Base-by-base conservation (phyloP, 2,329 filamentous ascomycete genomes). In the Aspergillus vadensis region DNA sequence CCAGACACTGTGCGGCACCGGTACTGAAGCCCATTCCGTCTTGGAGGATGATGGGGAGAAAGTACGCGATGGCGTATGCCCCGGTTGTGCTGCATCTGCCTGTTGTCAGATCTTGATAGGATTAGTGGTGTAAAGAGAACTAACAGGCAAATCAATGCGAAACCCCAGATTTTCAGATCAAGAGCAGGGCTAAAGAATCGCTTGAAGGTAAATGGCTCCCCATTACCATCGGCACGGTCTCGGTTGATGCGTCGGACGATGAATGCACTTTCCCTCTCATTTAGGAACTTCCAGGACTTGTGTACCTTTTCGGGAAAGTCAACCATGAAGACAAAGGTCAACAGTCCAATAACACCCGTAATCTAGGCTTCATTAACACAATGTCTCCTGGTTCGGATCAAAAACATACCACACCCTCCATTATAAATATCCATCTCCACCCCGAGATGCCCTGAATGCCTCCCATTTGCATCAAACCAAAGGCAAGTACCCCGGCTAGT, bases 11-110 rank as follows among this genome's bases (percentile, higher is more conserved):
- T 0, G 89, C 80, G 51, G 79, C 80, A 14, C 82, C 87, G 10
- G 87, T 79, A 49, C 75, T 79, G 78, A 91, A 92, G 14, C 85
- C 84, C 80, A 93, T 84, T 32, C 82, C 82, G 27, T 76, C 64
- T 12, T 71, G 70, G 6, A 96, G 84, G 68, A 95, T 91, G 69
- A 93, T 85, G 12, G 91, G 90, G 4, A 93, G 77, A 70, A 93
- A 93, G 74, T 90, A 94, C 1, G 90, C 88, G 6, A 95, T 83
- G 0, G 90, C 86, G 72, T 95, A 94, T 5, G 84, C 83, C 3
- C 84, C 84, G n/a, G 89, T 90, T 1, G 90, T 92, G 2, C 85
- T 85, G 75, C 85, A 69, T 43, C 68, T 70, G 39, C 3, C 3
- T 10, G 12, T 8, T 14, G 27, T 63, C 43, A 61, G 32, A 36